These are phyloP conservation scores for Stramenopiles sp. DNA, from an alignment of 352 stramenopile species.

Conservation along the genomic window DNA sequence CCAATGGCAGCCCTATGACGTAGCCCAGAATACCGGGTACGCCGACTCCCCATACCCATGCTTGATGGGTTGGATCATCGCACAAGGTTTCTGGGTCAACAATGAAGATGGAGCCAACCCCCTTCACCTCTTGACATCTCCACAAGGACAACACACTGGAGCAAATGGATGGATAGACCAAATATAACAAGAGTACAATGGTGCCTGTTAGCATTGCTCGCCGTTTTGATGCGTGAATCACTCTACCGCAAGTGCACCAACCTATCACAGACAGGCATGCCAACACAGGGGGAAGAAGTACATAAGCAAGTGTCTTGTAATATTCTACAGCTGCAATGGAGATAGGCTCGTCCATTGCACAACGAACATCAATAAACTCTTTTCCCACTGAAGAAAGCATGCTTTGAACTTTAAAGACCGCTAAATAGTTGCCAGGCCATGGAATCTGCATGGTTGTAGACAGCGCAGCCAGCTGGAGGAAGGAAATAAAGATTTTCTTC, in stretches of 20 bases:
- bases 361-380: not conserved
- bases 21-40: not conserved
- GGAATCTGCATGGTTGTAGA: not conserved
- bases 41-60: not conserved
- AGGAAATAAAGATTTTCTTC: slow-evolving; percentile 4
- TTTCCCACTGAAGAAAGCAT: not conserved
- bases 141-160: not conserved
- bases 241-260: not conserved
- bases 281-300: not conserved
- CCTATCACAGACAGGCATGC: not conserved
- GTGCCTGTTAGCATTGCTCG: not conserved
- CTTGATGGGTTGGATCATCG: not conserved
- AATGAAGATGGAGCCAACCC: not conserved
- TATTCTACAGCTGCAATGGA: not conserved
- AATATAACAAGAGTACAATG: not conserved
- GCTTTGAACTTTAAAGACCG: not conserved
- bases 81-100: not conserved
- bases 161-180: not conserved
- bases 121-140: not conserved
- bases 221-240: not conserved
- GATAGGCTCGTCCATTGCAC: not conserved
- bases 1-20: not conserved
- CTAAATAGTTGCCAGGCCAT: not conserved
- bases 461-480: not conserved
- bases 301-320: not conserved